A percentile compares a stretch with the other conserved stretches of the same genome.
Evolutionary conservation across 192 early-diverging fungal species (phyloP).

Genomic region (Entomortierella parvispora): DNA sequence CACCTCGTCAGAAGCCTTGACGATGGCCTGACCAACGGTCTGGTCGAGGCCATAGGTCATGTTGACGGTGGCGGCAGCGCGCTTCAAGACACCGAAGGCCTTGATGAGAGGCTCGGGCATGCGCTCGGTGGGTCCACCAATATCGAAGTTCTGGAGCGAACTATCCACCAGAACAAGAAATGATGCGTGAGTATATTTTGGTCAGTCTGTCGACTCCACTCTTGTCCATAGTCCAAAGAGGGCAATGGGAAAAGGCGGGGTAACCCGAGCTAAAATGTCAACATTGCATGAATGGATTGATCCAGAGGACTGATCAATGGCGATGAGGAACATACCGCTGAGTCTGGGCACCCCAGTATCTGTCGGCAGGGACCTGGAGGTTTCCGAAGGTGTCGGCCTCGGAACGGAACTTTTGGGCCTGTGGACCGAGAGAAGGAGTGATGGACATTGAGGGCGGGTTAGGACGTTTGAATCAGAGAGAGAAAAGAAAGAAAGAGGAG

Average conservation of each 20-base stretch:
- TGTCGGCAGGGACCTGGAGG: slow-evolving; percentile 93
- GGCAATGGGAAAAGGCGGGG: slow-evolving; percentile 13
- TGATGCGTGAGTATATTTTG: neutral
- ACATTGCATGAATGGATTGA: neutral
- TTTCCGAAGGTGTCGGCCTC: slow-evolving; percentile 95
- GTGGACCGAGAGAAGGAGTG: slow-evolving; percentile 31
- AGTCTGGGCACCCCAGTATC: slow-evolving; percentile 98
- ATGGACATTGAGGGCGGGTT: slow-evolving; percentile 27
- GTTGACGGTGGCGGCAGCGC: slow-evolving; percentile 95
- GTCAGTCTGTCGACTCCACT: neutral
- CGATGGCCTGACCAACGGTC: slow-evolving; percentile 87
- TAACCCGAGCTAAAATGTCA: neutral
- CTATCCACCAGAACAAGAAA: slow-evolving; percentile 41
- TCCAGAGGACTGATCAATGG: neutral
- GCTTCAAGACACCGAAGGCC: slow-evolving; percentile 96
- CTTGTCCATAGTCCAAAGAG: slow-evolving; percentile 1
- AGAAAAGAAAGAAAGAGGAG: neutral
- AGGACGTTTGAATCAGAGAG: neutral
- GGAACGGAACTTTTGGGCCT: slow-evolving; percentile 72
- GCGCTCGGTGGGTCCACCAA: slow-evolving; percentile 89
- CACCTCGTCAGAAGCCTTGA: slow-evolving; percentile 91
- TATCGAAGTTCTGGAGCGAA: slow-evolving; percentile 97
- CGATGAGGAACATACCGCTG: slow-evolving; percentile 71
- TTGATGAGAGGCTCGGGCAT: slow-evolving; percentile 97
- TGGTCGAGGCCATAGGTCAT: slow-evolving; percentile 87